Conservation (phyloP, 2,329 filamentous ascomycete genomes). For the Fusarium sp. region DNA sequence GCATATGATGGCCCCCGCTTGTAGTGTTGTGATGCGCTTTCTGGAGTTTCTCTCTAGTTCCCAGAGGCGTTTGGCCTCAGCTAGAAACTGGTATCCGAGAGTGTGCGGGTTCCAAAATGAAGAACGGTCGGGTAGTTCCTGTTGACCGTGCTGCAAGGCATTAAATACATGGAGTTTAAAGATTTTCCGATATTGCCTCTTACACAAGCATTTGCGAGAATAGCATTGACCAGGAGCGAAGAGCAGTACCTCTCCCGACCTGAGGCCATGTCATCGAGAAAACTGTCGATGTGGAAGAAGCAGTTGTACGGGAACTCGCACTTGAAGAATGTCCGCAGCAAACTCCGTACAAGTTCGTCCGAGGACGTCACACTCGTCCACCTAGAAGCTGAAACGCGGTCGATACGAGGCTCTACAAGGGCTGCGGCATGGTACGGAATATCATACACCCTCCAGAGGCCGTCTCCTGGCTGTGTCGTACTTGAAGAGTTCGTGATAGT, state of each 20-base stretch:
- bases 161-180: too few species aligned
- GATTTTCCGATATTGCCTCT: not conserved
- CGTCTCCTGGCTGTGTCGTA: not conserved
- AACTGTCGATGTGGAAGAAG: not conserved
- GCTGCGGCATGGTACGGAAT: not conserved
- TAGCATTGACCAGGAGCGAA: not conserved
- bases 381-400: not conserved
- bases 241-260: not conserved
- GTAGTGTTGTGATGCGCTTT: not conserved
- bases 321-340: not conserved
- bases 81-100: not conserved
- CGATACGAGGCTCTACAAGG: not conserved
- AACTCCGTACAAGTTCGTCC: not conserved
- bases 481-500: not conserved
- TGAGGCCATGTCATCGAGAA: not conserved
- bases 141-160: not conserved
- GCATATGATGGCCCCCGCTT: not conserved
- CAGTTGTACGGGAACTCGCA: not conserved
- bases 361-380: not conserved
- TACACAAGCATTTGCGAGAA: not conserved
- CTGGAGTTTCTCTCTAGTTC: not conserved
- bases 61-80: not conserved
- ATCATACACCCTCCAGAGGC: not conserved
- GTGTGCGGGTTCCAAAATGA: not conserved
- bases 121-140: not conserved